Conservation (phyloP, 148 eudicot genomes). For the Pharnaceum exiguum region DNA sequence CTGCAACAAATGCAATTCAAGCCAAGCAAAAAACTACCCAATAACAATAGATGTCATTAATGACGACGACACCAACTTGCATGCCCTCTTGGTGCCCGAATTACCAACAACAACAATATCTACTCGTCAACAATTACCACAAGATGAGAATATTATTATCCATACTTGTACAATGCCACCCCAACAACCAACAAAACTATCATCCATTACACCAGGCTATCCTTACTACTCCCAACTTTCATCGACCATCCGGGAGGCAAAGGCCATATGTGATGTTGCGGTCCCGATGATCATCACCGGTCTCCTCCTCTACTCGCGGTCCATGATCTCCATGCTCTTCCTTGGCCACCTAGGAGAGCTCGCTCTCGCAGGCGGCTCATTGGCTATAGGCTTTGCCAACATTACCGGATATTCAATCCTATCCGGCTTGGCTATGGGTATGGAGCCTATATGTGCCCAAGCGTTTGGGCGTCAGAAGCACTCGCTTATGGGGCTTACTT, state of each 20-base stretch:
- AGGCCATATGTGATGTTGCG: conserved; percentile 27
- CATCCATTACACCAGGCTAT: neutral
- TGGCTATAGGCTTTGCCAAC: conserved; percentile 52
- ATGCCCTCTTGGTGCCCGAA: conserved; percentile 21
- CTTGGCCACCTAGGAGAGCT: conserved; percentile 52
- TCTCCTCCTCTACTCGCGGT: conserved; percentile 43
- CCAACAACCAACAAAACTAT: no score
- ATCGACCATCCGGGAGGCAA: conserved; percentile 17
- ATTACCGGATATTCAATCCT: conserved; percentile 52
- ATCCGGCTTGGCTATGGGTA: conserved; percentile 55
- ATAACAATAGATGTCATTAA: neutral
- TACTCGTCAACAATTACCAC: conserved; percentile 7
- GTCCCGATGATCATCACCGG: conserved; percentile 45
- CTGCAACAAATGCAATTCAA: conserved; percentile 19
- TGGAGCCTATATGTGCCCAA: conserved; percentile 72
- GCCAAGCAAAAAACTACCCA: conserved; percentile 5
- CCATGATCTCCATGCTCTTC: conserved; percentile 47
- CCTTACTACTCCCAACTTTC: neutral
- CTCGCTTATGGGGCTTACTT: conserved; percentile 30
- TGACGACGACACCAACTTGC: neutral
- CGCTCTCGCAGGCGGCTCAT: conserved; percentile 55
- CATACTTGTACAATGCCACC: neutral
- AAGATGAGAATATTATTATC: neutral
- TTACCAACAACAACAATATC: conserved; percentile 20
- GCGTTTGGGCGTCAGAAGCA: conserved; percentile 47